These are phyloP conservation scores for Aspergillus persii DNA, from an alignment of 2,329 filamentous ascomycete genomes.

Conservation along the genomic window DNA sequence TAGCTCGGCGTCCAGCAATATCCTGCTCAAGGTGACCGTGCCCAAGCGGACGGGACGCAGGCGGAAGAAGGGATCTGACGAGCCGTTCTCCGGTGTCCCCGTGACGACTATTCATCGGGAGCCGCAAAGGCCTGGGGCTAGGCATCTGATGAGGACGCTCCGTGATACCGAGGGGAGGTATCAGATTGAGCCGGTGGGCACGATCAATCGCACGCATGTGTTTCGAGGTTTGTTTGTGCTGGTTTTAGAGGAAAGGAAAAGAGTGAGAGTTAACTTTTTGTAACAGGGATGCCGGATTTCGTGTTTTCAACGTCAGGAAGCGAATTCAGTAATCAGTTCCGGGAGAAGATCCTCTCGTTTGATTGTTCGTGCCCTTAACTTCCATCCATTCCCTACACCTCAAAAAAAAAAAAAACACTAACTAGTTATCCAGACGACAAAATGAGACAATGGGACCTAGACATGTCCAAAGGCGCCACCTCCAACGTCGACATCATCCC, in stretches of 20 bases:
- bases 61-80: slow-evolving; percentile 73
- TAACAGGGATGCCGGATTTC: slow-evolving; percentile 73
- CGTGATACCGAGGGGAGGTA: slow-evolving; percentile 69
- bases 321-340: slow-evolving; percentile 68
- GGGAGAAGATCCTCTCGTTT: slow-evolving; percentile 68
- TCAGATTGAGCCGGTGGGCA: slow-evolving; percentile 66
- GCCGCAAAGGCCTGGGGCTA: slow-evolving; percentile 23
- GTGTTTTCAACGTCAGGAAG: slow-evolving; percentile 71
- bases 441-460: slow-evolving; percentile 65
- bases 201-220: slow-evolving; percentile 76
- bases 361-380: slow-evolving; percentile 54
- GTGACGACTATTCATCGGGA: slow-evolving; percentile 25
- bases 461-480: slow-evolving; percentile 59
- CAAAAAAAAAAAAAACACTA: background rate
- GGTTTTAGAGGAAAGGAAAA: background rate
- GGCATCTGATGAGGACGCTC: slow-evolving; percentile 49
- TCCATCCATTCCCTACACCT: background rate
- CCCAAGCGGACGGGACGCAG: slow-evolving; percentile 84
- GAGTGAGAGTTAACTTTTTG: background rate
- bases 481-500: slow-evolving; percentile 70
- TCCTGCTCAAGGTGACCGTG: slow-evolving; percentile 81
- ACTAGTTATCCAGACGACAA: slow-evolving; percentile 45
- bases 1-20: slow-evolving; percentile 72
- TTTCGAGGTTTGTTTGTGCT: slow-evolving; percentile 62
- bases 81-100: slow-evolving; percentile 57